Evolutionary conservation across 306 rosid species (phyloP), one percentile per base, ranked within the genome.

Genomic region (Elaeagnus macrophylla): DNA sequence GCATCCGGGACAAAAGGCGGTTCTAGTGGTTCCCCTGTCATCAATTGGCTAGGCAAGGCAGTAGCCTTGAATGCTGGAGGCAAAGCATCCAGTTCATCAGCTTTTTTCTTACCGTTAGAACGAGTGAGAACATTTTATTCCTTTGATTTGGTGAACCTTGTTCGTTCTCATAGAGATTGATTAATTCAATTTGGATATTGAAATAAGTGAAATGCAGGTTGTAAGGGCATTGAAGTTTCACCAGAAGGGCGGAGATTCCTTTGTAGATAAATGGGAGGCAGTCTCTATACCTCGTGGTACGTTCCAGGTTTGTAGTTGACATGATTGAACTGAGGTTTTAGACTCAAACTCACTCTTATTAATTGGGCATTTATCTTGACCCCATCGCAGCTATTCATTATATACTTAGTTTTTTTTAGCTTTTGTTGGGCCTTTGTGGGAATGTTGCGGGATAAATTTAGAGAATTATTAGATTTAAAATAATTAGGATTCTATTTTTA

Each of bases 1-100:
- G 97, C 97, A 52, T 91, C 97, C 54, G 97, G 97, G 65, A 91
- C 97, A 56, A 91, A 91, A 82, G 94, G 97, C 68, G 95, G 97
- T 56, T 86, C 97, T 17, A 91, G 95, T 78, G 96, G 97, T 51
- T 91, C 97, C 59, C 96, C 97, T 17, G 95, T 91, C 59, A 82
- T 91, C 66, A 91, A 91, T 79, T 86, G 93, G 83, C 83, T 70
- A 72, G 97, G 97, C 48, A 82, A 86, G 67, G 97, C 93, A 1
- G 93, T 91, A 52, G 97, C 95, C 59, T 75, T 91, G 73, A 91
- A 91, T 76, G 97, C 97, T 68, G 97, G 97, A 68, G 74, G 97
- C 88, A 91, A 84, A 74, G 72, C 97, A 44, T 86, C 94, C 43
- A 86, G 95, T 65, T 91, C 97, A 64, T 91, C 96, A 12, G 96